These are phyloP conservation scores for Aspergillus sp. DNA, from an alignment of 2,329 filamentous ascomycete species.

Conservation along the genomic window DNA sequence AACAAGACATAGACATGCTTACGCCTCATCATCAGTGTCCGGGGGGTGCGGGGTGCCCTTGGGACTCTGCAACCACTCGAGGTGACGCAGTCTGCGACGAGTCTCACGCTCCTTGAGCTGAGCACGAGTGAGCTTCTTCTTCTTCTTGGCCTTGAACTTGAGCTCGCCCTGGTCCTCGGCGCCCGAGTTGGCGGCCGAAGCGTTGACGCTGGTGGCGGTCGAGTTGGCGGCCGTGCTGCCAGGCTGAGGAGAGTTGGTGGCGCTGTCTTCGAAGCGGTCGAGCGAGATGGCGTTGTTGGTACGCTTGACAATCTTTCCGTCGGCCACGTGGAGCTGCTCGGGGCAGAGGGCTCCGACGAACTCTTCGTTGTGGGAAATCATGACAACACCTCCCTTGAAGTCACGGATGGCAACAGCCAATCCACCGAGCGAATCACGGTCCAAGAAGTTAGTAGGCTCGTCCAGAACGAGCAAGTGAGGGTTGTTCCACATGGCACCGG, in stretches of 20 bases:
- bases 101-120: constrained; percentile 91
- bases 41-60: constrained; percentile 73
- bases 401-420: constrained; percentile 96
- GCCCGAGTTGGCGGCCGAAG: constrained; percentile 69
- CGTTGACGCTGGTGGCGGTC: constrained; percentile 53
- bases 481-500: constrained; percentile 97
- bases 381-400: constrained; percentile 96
- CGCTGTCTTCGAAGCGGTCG: constrained; percentile 80
- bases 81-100: constrained; percentile 75
- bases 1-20: constrained; percentile 1
- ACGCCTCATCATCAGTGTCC: constrained; percentile 70
- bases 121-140: constrained; percentile 98
- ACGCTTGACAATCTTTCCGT: constrained; percentile 79
- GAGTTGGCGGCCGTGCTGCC: constrained; percentile 52
- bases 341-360: constrained; percentile 93
- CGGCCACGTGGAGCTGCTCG: constrained; percentile 91
- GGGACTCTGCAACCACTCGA: constrained; percentile 68
- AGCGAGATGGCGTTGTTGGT: constrained; percentile 66
- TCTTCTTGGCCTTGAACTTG: constrained; percentile 84
- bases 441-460: constrained; percentile 98
- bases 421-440: constrained; percentile 92
- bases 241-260: constrained; percentile 52
- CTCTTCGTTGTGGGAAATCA: constrained; percentile 99
- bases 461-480: constrained; percentile 94
- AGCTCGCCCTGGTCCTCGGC: constrained; percentile 70